phyloP scores from a whole-genome alignment of 2,329 filamentous ascomycete species.

The Arthrobotrys musiformis region DNA sequence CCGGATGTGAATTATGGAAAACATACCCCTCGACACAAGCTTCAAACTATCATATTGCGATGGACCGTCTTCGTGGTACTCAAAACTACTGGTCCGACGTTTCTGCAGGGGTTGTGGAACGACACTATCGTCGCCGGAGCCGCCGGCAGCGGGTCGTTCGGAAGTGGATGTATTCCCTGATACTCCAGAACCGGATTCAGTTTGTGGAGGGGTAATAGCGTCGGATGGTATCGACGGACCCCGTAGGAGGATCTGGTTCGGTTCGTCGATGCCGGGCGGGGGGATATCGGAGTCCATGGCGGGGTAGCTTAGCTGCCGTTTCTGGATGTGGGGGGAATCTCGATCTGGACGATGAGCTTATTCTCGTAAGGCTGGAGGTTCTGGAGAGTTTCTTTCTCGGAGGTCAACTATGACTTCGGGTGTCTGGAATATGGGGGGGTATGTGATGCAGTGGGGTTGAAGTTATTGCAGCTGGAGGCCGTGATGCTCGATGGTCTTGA shows the following conservation, averaged over 20 bases:
- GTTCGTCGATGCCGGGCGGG: conserved; percentile 40
- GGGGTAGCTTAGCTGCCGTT: background rate
- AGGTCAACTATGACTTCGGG: too few relatives aligned
- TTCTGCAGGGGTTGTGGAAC: conserved; percentile 37
- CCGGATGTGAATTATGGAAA: background rate
- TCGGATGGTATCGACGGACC: conserved; percentile 8
- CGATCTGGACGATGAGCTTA: too few relatives aligned
- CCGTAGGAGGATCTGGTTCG: conserved; percentile 25
- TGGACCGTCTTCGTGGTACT: conserved; percentile 46
- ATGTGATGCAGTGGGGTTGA: too few relatives aligned
- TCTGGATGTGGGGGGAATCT: background rate
- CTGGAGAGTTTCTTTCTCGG: background rate
- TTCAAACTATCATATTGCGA: conserved; percentile 50
- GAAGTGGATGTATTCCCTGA: background rate
- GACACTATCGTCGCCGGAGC: background rate
- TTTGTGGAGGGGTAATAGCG: background rate
- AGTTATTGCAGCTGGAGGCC: too few relatives aligned
- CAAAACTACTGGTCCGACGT: conserved; percentile 50
- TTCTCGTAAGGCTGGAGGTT: background rate
- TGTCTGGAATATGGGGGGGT: too few relatives aligned
- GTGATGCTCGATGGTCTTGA: too few relatives aligned
- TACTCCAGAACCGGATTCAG: background rate
- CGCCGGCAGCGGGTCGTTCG: background rate
- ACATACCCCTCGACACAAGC: conserved; percentile 34
- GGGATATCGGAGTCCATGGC: conserved; percentile 37